phyloP scores from a whole-genome alignment of 176 grass and related monocot genomes.

The Eragrostis curvula region DNA sequence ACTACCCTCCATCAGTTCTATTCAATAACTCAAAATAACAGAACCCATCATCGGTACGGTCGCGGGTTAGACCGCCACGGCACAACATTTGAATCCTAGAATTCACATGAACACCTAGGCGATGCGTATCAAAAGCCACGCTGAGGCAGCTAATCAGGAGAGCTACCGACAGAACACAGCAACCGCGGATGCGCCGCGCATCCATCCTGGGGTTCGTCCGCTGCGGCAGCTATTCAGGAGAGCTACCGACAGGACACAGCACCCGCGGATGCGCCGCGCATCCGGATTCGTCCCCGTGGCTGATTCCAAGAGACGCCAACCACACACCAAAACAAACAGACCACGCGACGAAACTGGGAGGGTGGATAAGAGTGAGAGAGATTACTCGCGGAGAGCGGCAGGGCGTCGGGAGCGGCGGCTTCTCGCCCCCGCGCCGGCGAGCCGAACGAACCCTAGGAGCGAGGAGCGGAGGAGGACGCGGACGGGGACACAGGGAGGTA shows the following conservation, averaged over 20 bases:
- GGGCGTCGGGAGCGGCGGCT: neutral
- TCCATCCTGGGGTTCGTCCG: neutral
- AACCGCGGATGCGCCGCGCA: neutral
- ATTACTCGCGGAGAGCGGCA: neutral
- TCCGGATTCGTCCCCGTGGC: neutral
- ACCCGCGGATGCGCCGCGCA: neutral
- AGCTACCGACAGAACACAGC: neutral
- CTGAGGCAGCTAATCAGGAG: neutral
- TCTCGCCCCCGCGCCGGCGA: neutral
- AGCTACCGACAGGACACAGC: neutral
- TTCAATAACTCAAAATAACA: neutral
- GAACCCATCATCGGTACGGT: neutral
- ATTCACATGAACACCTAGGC: neutral
- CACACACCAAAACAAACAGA: neutral
- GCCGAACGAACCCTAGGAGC: constrained; percentile 1
- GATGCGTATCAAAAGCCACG: neutral
- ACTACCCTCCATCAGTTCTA: neutral
- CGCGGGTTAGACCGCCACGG: neutral
- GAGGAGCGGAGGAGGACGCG: neutral
- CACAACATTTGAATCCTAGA: neutral
- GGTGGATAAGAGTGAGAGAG: neutral
- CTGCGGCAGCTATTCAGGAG: neutral
- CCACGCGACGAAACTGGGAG: neutral
- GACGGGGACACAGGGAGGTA: neutral
- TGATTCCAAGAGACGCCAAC: neutral